phyloP scores from a whole-genome alignment of 2,329 filamentous ascomycete genomes.

The Thelonectria olida region DNA sequence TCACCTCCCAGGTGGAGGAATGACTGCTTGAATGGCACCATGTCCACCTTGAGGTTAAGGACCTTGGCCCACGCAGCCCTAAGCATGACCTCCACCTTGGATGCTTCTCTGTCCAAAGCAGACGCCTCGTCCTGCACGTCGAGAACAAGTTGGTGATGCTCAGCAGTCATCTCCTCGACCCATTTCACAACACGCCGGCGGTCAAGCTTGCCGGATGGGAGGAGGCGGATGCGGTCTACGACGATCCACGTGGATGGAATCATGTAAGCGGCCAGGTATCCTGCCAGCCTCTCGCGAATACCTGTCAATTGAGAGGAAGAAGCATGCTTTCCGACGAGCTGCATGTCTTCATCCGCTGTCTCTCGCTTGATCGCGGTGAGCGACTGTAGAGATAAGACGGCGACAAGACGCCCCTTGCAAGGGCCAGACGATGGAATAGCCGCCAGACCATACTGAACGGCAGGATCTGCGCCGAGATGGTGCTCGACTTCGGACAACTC shows the following conservation, averaged over 20 bases:
- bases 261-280: slow-evolving; percentile 26
- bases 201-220: slow-evolving; percentile 30
- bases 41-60: slow-evolving; percentile 8
- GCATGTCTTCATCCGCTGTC: neutral
- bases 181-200: slow-evolving; percentile 1
- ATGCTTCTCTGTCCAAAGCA: slow-evolving; percentile 18
- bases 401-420: slow-evolving; percentile 21
- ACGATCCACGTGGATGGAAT: slow-evolving; percentile 30
- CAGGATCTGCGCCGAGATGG: slow-evolving; percentile 6
- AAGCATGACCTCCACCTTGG: slow-evolving; percentile 14
- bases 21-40: slow-evolving; percentile 25
- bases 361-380: neutral
- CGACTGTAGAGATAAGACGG: slow-evolving; percentile 13
- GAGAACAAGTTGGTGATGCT: slow-evolving; percentile 15
- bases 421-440: slow-evolving; percentile 18
- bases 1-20: slow-evolving; percentile 33
- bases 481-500: slow-evolving; percentile 26
- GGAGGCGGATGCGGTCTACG: slow-evolving; percentile 13
- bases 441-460: slow-evolving; percentile 21
- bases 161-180: slow-evolving; percentile 17
- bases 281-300: slow-evolving; percentile 17
- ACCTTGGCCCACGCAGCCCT: slow-evolving; percentile 25
- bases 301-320: neutral
- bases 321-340: neutral
- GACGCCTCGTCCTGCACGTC: slow-evolving; percentile 17